Base-by-base conservation (phyloP, 177 flowering plant genomes). In the Vitis hybrid region DNA sequence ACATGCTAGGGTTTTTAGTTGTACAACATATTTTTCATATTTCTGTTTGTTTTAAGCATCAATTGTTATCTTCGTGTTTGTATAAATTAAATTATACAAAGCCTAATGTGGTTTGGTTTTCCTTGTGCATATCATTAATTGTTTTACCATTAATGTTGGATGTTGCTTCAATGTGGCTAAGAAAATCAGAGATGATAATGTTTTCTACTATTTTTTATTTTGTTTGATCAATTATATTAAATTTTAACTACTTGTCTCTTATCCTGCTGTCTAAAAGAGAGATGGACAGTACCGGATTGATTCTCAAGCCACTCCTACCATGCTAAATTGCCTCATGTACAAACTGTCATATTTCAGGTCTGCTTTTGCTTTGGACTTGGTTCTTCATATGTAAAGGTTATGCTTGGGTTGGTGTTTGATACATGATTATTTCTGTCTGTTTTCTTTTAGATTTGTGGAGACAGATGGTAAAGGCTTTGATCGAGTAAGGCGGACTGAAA, bases 211-310 rank as follows among this genome's bases (percentile, higher is more conserved):
- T 18, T n/a, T n/a, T 60, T 54, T 54, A 46, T 48, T 13, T 50
- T 4, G 7, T 30, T 50, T 19, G 14, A 6, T 50, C 59, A 13
- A 55, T 54, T 49, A 3, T 61, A 2, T 1, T 52, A 16, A 12
- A 19, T n/a, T 66, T 67, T 58, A 51, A 67, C 61, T 21, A 11
- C 56, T 18, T 62, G n/a, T 32, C 30, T 50, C 16, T 60, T 52
- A 3, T 51, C 6, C 19, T 79, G 60, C 40, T 78, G 66, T 65
- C 21, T 67, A 24, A 64, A 64, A 95, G 99, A 88, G 98, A 78
- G 97, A 93, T 76, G 99, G 98, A 64, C 95, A 92, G 70, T 96
- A 96, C 72, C 87, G 99, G 67, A 91, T 96, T 67, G 99, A 96
- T 83, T 82, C 94, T 66, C 79, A 92, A 80, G 99, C 99, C 52